Conservation (phyloP, 306 rosid species). For the Fragaria nilgerrensis region DNA sequence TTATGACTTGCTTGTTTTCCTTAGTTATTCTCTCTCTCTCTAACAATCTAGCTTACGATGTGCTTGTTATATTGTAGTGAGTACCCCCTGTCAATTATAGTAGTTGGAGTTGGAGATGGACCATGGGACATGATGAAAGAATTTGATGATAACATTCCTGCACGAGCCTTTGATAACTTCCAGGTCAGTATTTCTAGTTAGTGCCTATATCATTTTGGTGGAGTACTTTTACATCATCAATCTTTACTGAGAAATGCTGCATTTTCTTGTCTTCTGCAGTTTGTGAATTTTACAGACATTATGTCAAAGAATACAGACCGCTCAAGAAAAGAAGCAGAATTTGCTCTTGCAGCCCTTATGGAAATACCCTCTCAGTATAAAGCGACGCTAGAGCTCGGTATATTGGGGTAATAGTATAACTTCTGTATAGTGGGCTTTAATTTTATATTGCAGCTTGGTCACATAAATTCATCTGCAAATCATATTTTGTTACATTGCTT, state of each 20-base stretch:
- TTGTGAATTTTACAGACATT: constrained; percentile 90
- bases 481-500: constrained; percentile 17
- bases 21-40: background rate
- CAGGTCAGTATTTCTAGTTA: constrained; percentile 51
- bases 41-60: constrained; percentile 7
- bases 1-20: constrained; percentile 9
- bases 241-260: constrained; percentile 2
- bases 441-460: constrained; percentile 17
- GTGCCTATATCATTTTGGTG: constrained; percentile 14
- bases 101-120: constrained; percentile 98
- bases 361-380: constrained; percentile 93
- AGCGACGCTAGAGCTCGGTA: constrained; percentile 72
- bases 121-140: constrained; percentile 98
- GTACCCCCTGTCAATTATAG: constrained; percentile 77
- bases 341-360: constrained; percentile 86
- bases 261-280: constrained; percentile 45
- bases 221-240: constrained; percentile 6
- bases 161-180: constrained; percentile 89
- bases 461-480: constrained; percentile 13
- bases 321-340: constrained; percentile 80
- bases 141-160: constrained; percentile 92
- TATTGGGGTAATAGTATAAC: constrained; percentile 69
- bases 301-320: constrained; percentile 75
- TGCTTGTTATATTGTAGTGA: constrained; percentile 43
- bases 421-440: constrained; percentile 9